Base-by-base conservation (phyloP, 2,329 filamentous ascomycete genomes). In the Alternaria sp. region DNA sequence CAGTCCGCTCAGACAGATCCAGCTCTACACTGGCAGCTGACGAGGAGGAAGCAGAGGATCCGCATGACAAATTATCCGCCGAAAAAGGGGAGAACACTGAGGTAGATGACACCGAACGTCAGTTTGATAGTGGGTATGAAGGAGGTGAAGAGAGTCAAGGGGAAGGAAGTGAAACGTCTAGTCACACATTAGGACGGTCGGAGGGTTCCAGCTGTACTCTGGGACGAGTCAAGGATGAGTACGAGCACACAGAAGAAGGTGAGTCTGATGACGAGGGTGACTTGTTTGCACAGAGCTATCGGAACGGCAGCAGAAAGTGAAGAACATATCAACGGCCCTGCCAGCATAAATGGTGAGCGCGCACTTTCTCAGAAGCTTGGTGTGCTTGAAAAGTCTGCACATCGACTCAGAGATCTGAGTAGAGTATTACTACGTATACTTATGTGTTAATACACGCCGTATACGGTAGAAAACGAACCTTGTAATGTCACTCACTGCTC, bases 21-120 rank as follows among this genome's bases (percentile, higher is more conserved):
- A 20, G 18, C 4, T 34, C 28, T 34, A 48, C 28, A 0, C 3
- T 22, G 3, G 28, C 4, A 6, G 44, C 2, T 0, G 28, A 34
- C 0, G 18, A 9, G 3, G 12, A 34, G 5, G 14, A 7, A 16
- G 6, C 14, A 36, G 1, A 16, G 12, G 0, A 16, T 14, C 2
- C 0, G 32, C 32, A 36, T 14, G 14, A 36, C 12, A 14, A 16
- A 7, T 3, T 2, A 12, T 36, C 32, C 6, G 16, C 16, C 16
- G 34, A 38, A 7, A 8, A 14, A 0, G 7, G 16, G 11, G 11
- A 22, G 1, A 4, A 1, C 7, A 48, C 20, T 11, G 9, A 14
- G 18, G 3, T 9, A n/a, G 11, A 22, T 8, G n/a, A 16, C 18
- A 4, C 38, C 22, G 46, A 3, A 3, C 7, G 32, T 22, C 12